Evolutionary conservation across 768 basidiomycete genomes (phyloP), one percentile per base, ranked within the genome.

Genomic region (Auriculariales sp.): DNA sequence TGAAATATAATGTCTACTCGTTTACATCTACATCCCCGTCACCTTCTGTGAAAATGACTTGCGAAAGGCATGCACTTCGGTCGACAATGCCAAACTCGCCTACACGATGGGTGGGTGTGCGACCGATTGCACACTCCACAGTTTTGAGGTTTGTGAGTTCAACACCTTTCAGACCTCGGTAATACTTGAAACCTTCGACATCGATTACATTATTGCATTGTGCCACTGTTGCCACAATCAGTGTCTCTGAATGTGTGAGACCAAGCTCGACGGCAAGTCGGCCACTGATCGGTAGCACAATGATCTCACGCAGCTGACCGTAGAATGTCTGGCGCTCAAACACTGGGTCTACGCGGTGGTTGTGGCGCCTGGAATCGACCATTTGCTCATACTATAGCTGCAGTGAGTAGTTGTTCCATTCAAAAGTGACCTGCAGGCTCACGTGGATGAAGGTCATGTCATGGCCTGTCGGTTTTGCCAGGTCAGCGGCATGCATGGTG

Each of bases 401-500:
- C 11, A 5, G 11, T 24, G 22, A 17, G 39, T 44, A 24, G 15
- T 7, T 7, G 5, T 17, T n/a, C 17, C 3, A 19, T 7, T 19
- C 6, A 14, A 5, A 44, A 5, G 39, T 6, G 19, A 1, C 22
- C 15, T 4, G 39, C 19, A 3, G 19, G 39, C 39, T 11, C 22
- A 44, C 39, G 22, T 25, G 39, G 4, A 44, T 25, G 27, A 22
- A 44, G 6, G 39, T 44, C 39, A 44, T 44, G 19, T 44, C 39
- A 19, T 25, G 39, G 12, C n/a, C 19, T 24, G 22, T 25, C 22
- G 22, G 39, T 6, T 11, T 6, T 6, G 10, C 19, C 19, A 44
- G 10, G 19, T 44, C 39, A 3, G 27, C 24, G 5, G 39, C 39
- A 11, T 56, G 31, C 30, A 66, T 61, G 3, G 42, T 28, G 34